phyloP scores from a whole-genome alignment of 2,329 filamentous ascomycete species.

The Aurifilum marmelostoma region DNA sequence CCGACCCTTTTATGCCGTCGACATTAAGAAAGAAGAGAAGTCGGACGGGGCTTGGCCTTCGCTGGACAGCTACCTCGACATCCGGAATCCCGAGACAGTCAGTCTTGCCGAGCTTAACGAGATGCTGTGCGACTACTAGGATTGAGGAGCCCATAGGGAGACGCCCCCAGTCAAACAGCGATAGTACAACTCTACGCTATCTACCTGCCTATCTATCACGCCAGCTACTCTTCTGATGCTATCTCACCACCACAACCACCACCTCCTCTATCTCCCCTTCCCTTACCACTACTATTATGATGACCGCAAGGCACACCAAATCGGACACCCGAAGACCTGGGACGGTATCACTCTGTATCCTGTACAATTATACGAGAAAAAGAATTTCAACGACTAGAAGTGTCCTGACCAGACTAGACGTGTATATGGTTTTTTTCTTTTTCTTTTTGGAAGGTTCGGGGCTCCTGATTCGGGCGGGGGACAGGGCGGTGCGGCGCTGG shows the following conservation, averaged over 20 bases:
- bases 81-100: constrained; percentile 81
- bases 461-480: background rate
- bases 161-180: background rate
- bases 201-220: background rate
- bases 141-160: background rate
- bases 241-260: background rate
- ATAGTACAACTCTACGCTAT: background rate
- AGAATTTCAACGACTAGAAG: constrained; percentile 4
- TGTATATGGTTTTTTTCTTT: constrained; percentile 8
- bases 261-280: no score
- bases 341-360: constrained; percentile 8
- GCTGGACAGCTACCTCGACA: constrained; percentile 53
- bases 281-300: background rate
- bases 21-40: constrained; percentile 46
- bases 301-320: background rate
- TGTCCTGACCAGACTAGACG: constrained; percentile 14
- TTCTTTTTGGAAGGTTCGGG: background rate
- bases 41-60: constrained; percentile 47
- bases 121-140: constrained; percentile 71
- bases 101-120: constrained; percentile 92
- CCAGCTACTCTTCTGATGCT: background rate
- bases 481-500: background rate
- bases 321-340: background rate
- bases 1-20: constrained; percentile 50
- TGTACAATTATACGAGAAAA: constrained; percentile 20